These are phyloP conservation scores for Hyaloscypha variabilis DNA, from an alignment of 495 filamentous ascomycete genomes.

Conservation along the genomic window DNA sequence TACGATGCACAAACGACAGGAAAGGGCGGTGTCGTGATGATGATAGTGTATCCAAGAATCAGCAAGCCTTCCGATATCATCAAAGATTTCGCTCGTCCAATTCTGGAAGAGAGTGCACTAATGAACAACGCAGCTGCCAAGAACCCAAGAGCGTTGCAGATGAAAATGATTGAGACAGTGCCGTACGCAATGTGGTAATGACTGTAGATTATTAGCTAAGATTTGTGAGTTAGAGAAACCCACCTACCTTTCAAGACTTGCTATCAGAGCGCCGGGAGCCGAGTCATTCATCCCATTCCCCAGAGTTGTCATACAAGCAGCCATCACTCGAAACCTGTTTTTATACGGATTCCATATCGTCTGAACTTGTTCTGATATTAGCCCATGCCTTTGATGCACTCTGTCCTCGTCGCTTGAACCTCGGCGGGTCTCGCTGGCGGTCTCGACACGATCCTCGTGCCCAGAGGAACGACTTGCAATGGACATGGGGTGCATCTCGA, in stretches of 20 bases:
- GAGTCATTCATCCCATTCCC: constrained; percentile 62
- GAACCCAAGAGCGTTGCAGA: constrained; percentile 77
- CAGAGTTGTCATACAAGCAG: constrained; percentile 53
- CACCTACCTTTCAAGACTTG: constrained; percentile 60
- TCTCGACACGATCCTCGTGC: not conserved
- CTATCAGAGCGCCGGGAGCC: constrained; percentile 72
- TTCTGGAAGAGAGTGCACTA: constrained; percentile 51
- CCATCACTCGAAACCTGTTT: constrained; percentile 50
- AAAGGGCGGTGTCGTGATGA: constrained; percentile 69
- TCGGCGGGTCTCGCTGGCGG: not conserved
- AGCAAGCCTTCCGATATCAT: constrained; percentile 56
- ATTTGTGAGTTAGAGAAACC: not conserved
- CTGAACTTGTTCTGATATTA: constrained; percentile 40
- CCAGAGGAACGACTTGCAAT: not conserved
- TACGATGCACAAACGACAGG: constrained; percentile 56
- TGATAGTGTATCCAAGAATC: constrained; percentile 56
- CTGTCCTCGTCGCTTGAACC: not conserved
- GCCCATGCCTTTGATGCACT: not conserved
- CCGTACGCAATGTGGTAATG: constrained; percentile 72
- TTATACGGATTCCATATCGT: constrained; percentile 53
- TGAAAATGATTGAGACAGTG: constrained; percentile 75
- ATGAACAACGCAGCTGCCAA: constrained; percentile 68
- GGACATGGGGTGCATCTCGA: not conserved
- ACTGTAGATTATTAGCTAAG: constrained; percentile 36
- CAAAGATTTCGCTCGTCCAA: constrained; percentile 66